Conservation (phyloP, 352 stramenopile genomes). For the Thalassiosira delicatula region DNA sequence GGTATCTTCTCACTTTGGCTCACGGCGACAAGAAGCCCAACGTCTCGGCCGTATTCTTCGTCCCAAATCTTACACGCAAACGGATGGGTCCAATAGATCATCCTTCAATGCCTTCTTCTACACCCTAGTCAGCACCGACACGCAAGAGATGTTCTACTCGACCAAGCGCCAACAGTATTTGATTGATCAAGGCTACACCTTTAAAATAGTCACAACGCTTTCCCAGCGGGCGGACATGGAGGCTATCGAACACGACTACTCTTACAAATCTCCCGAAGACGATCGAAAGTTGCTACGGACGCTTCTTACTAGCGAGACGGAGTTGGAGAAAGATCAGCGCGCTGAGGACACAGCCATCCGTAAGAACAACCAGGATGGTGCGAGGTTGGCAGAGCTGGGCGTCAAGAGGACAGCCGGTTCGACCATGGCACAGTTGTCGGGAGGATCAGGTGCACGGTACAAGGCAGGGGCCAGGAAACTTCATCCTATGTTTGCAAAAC, state of each 20-base stretch:
- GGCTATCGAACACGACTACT: slow-evolving; percentile 75
- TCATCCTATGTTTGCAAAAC: slow-evolving; percentile 84
- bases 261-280: slow-evolving; percentile 79
- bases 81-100: slow-evolving; percentile 86
- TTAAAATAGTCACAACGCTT: slow-evolving; percentile 98
- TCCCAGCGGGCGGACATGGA: slow-evolving; percentile 80
- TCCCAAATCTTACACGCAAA: slow-evolving; percentile 91
- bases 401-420: slow-evolving; percentile 75
- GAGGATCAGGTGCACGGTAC: slow-evolving; percentile 78
- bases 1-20: slow-evolving; percentile 97
- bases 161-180: slow-evolving; percentile 99
- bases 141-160: slow-evolving; percentile 99
- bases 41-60: slow-evolving; percentile 98
- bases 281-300: slow-evolving; percentile 80
- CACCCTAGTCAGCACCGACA: slow-evolving; percentile 98
- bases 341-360: slow-evolving; percentile 82
- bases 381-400: slow-evolving; percentile 75
- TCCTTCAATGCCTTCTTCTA: slow-evolving; percentile 99
- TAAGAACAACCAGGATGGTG: slow-evolving; percentile 84
- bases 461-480: slow-evolving; percentile 70
- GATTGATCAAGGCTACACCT: slow-evolving; percentile 99
- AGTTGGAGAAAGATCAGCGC: slow-evolving; percentile 81
- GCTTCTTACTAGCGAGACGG: slow-evolving; percentile 75
- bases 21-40: slow-evolving; percentile 98
- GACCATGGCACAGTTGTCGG: slow-evolving; percentile 78